These are phyloP conservation scores for Sordariomycetes sp. DNA, from an alignment of 2,329 filamentous ascomycete genomes.

Conservation along the genomic window DNA sequence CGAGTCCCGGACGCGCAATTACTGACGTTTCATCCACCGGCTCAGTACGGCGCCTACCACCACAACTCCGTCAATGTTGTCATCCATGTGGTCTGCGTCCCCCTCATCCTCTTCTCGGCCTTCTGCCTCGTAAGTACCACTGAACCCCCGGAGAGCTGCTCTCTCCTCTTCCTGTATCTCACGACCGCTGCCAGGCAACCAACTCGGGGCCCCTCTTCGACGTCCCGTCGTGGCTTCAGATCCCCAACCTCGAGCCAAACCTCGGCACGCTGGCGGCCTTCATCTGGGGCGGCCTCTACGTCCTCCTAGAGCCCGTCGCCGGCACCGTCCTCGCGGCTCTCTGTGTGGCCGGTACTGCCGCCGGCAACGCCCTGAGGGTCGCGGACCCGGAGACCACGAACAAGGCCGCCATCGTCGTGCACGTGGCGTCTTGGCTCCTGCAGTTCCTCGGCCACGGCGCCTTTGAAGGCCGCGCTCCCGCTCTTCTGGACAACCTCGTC, in stretches of 20 bases:
- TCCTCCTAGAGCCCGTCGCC: conserved; percentile 88
- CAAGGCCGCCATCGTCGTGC: conserved; percentile 48
- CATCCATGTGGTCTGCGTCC: conserved; percentile 73
- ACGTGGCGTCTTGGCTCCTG: conserved; percentile 67
- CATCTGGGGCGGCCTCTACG: conserved; percentile 66
- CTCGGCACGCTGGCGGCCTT: conserved; percentile 50
- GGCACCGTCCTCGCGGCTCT: conserved; percentile 65
- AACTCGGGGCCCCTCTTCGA: conserved; percentile 50
- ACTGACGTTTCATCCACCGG: background rate
- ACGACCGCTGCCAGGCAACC: conserved; percentile 30
- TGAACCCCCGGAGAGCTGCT: conserved; percentile 8
- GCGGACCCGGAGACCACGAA: conserved; percentile 36
- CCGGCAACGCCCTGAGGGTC: conserved; percentile 59
- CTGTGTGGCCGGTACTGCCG: conserved; percentile 62
- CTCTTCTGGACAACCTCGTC: conserved; percentile 78
- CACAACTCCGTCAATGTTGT: conserved; percentile 62
- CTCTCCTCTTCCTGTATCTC: conserved; percentile 1
- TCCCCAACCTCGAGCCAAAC: conserved; percentile 54
- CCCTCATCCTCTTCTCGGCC: conserved; percentile 54
- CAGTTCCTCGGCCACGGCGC: conserved; percentile 88
- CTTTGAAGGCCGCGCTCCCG: conserved; percentile 80
- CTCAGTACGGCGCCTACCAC: conserved; percentile 74
- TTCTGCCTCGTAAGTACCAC: conserved; percentile 3
- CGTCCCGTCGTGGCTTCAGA: conserved; percentile 52
- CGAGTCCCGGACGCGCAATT: conserved; percentile 1